These are phyloP conservation scores for Rhododendron griersonianum DNA, from an alignment of 148 eudicot species.

Conservation along the genomic window DNA sequence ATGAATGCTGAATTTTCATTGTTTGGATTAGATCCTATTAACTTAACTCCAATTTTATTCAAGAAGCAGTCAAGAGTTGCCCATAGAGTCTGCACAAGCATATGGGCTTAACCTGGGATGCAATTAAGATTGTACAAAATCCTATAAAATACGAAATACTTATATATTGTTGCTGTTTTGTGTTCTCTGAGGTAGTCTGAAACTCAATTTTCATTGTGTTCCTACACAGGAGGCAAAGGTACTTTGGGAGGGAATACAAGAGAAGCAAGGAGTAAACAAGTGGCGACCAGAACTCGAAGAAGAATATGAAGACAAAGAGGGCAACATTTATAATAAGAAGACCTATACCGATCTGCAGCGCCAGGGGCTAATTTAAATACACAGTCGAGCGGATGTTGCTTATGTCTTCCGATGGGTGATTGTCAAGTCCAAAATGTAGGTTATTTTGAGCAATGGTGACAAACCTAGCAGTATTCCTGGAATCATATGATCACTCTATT, in stretches of 20 bases:
- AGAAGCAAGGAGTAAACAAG: constrained; percentile 76
- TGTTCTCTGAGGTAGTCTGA: background rate
- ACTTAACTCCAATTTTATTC: no score
- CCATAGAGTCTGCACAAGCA: no score
- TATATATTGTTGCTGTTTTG: no score
- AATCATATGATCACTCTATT: background rate
- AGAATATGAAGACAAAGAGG: constrained; percentile 91
- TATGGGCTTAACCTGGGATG: no score
- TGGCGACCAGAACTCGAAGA: constrained; percentile 99
- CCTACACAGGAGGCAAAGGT: constrained; percentile 73
- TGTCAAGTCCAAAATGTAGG: background rate
- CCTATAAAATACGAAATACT: no score
- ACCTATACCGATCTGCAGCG: constrained; percentile 89
- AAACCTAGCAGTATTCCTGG: background rate
- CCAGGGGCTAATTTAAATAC: constrained; percentile 67
- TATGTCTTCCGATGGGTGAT: background rate
- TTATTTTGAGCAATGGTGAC: background rate
- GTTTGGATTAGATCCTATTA: no score
- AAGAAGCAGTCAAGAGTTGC: no score
- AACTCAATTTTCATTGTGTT: background rate
- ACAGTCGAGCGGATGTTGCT: background rate
- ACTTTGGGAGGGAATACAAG: constrained; percentile 90
- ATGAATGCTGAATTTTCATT: no score
- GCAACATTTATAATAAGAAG: constrained; percentile 91
- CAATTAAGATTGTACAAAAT: no score